phyloP scores from a whole-genome alignment of 1,284 basidiomycete genomes.

The Boletus semigastroideus region DNA sequence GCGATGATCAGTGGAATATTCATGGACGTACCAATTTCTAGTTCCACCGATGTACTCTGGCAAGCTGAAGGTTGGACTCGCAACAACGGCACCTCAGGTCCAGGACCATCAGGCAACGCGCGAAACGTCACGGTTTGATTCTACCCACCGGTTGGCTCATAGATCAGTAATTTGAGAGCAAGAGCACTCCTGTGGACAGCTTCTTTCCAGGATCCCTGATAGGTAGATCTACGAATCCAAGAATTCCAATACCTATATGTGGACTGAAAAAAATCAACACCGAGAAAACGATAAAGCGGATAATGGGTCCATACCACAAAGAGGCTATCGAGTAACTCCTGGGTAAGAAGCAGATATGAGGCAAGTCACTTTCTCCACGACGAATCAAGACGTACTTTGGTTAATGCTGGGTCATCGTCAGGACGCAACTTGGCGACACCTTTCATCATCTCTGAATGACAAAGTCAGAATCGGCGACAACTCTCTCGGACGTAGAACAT shows the following conservation, averaged over 20 bases:
- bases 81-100: constrained; percentile 75
- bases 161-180: constrained; percentile 84
- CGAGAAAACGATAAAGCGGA: background rate
- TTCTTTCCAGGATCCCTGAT: constrained; percentile 92
- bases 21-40: constrained; percentile 67
- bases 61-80: constrained; percentile 90
- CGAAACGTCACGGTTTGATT: constrained; percentile 7
- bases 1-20: background rate
- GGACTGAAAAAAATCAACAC: constrained; percentile 38
- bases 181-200: constrained; percentile 85
- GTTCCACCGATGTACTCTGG: constrained; percentile 89
- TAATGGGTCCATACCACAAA: constrained; percentile 43
- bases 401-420: constrained; percentile 61
- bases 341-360: background rate
- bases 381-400: constrained; percentile 42
- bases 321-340: constrained; percentile 55
- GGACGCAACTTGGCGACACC: constrained; percentile 53
- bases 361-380: background rate
- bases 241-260: constrained; percentile 84
- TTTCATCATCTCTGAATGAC: constrained; percentile 40
- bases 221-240: constrained; percentile 83
- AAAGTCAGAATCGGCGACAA: constrained; percentile 7
- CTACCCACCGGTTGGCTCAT: constrained; percentile 68
- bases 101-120: constrained; percentile 9
- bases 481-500: background rate